Percentiles rank a stretch among this genome's conserved stretches.
Evolutionary conservation across 2,329 filamentous ascomycete genomes (phyloP).

Genomic region (Phoma sp.): DNA sequence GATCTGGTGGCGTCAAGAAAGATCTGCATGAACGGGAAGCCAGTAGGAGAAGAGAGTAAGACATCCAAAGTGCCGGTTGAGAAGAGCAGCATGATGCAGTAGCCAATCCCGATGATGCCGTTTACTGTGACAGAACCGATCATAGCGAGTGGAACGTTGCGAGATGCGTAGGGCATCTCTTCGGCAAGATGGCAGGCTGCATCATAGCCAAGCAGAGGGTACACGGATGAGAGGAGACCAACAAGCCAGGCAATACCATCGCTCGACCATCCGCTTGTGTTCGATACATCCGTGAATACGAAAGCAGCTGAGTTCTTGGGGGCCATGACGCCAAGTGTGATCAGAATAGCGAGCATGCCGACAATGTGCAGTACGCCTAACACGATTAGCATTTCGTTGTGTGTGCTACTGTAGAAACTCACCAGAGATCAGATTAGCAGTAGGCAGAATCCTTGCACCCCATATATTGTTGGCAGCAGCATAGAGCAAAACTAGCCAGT

Average conservation of each 20-base stretch:
- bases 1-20: slow-evolving; percentile 43
- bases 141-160: slow-evolving; percentile 44
- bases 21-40: slow-evolving; percentile 56
- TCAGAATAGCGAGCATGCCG: slow-evolving; percentile 24
- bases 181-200: slow-evolving; percentile 50
- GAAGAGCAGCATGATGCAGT: slow-evolving; percentile 53
- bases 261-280: slow-evolving; percentile 29
- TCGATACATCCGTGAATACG: slow-evolving; percentile 27
- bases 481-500: slow-evolving; percentile 53
- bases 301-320: slow-evolving; percentile 26
- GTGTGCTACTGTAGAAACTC: background rate
- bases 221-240: slow-evolving; percentile 30
- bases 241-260: slow-evolving; percentile 33
- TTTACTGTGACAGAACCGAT: slow-evolving; percentile 48
- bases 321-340: slow-evolving; percentile 29
- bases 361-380: slow-evolving; percentile 23
- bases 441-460: slow-evolving; percentile 48
- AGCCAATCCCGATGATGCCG: slow-evolving; percentile 54
- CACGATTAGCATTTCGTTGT: slow-evolving; percentile 7
- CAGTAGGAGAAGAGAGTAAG: slow-evolving; percentile 50
- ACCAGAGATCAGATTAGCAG: slow-evolving; percentile 43
- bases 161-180: slow-evolving; percentile 37
- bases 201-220: slow-evolving; percentile 45
- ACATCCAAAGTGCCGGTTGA: slow-evolving; percentile 50
- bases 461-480: slow-evolving; percentile 51